A percentile compares a stretch with the other conserved stretches of the same genome.
These are phyloP conservation scores for Ophiocytium majus DNA, from an alignment of 352 stramenopile species.

Conservation along the genomic window DNA sequence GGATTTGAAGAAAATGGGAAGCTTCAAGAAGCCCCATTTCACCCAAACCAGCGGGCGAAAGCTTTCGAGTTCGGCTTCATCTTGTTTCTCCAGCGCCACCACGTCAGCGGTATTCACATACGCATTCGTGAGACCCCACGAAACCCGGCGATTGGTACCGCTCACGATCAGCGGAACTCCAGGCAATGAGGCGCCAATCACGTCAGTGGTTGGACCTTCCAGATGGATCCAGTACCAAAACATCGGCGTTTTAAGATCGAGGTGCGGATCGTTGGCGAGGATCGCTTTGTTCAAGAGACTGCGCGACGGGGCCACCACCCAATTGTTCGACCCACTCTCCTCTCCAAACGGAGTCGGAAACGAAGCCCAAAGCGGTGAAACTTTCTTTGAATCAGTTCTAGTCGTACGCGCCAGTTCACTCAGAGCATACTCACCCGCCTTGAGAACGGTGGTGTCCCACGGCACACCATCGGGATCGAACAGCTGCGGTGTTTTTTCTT, in stretches of 20 bases:
- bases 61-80: background rate
- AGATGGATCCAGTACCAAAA: slow-evolving; percentile 17
- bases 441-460: background rate
- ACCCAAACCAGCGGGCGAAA: background rate
- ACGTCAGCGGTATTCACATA: background rate
- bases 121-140: background rate
- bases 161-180: background rate
- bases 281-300: background rate
- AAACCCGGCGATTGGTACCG: background rate
- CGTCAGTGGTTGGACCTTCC: background rate
- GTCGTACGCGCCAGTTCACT: background rate
- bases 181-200: background rate
- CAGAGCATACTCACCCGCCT: background rate
- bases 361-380: background rate
- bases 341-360: background rate
- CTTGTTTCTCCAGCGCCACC: background rate
- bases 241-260: slow-evolving; percentile 4
- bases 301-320: background rate
- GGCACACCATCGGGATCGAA: background rate
- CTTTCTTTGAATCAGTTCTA: too few species aligned
- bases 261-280: background rate
- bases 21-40: background rate
- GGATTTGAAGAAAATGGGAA: slow-evolving; percentile 7
- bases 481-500: background rate
- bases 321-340: background rate